Evolutionary conservation across 257 asterid species (phyloP), one percentile per base, ranked within the genome.

Genomic region (Fraxinus anomala): DNA sequence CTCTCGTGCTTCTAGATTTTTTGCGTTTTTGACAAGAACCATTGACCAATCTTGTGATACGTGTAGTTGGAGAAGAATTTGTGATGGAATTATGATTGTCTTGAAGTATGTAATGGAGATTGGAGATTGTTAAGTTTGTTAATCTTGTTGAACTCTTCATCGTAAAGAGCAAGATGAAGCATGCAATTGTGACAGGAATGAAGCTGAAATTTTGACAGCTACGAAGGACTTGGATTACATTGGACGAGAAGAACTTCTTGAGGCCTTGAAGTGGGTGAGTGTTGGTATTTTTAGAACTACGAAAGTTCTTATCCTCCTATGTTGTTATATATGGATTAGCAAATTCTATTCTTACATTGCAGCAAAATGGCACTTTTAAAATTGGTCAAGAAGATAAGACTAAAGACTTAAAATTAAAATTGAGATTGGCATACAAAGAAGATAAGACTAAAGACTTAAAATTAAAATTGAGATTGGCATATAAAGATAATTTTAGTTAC

Each of bases 361-460:
- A 95, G 99, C 99, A 95, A 95, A 80, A 89, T 83, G 98, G 99
- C 49, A 93, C 99, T 63, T 95, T 95, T 82, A 98, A 95, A 87
- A 93, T 98, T n/a, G 99, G 99, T 77, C 97, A 95, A 89, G 99
- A 95, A 80, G 99, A 95, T 82, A 85, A 88, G 68, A 87, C 99
- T 40, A 94, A 93, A 85, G 99, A 93, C 85, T 84, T 93, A 71
- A 95, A 92, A 86, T 84, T 93, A 71, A 95, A 92, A 81, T 86
- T 93, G 81, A 90, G 99, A 85, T 85, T 93, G 87, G 99, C 99
- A 73, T 93, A 93, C 79, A 80, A 98, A 77, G 99, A 95, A 90
- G 99, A 95, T 82, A 85, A 88, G 68, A 87, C 99, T 40, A 94
- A 93, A 85, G 99, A 93, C 85, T 84, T 93, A 71, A 95, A 92